Base-by-base conservation (phyloP, 805 yeast species). In the Zygosaccharomyces pseudorouxii region DNA sequence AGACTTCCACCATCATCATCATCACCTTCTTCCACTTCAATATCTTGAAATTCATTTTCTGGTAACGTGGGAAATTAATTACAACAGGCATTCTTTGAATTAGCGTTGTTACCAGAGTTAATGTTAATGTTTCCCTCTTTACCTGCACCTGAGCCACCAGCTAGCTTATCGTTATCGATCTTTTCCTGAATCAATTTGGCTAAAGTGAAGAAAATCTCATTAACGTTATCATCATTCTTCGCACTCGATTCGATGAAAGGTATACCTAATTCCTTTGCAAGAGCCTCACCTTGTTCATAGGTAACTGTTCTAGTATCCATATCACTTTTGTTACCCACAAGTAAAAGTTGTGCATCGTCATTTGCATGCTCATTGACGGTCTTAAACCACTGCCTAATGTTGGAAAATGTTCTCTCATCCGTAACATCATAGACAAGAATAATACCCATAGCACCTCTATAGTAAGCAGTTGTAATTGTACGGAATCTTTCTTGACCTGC, bases 401-500 rank as follows among this genome's bases (percentile, higher is more conserved):
- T 87, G 62, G 85, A 88, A 72, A 92, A 93, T 27, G 97, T 86
- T 69, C 92, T 83, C 64, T 90, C 92, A 64, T 86, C 93, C 16
- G 89, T 82, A 42, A 86, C 92, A 67, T 86, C 95, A 65, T 86
- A 86, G 31, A 86, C 89, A 61, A 86, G 76, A 44, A 86, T 82
- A 60, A 86, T 86, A 54, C 95, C 95, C 82, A 84, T 83, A 49
- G 95, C 93, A 49, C 95, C 95, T 69, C 95, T 80, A 70, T 86
- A 86, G 70, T 86, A 86, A 0, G 95, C 92, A n/a, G 93, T 85
- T 42, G 93, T 90, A 71, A 89, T 89, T 37, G 96, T 88, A 72
- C 96, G 80, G 73, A 89, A 89, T 63, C 97, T 77, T 68, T 89
- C 97, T 72, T 89, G 97, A n/a, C 97, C 97, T 1, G 97, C 97